Evolutionary conservation across 1,284 basidiomycete species (phyloP).

Genomic region (Phenoliferia sp.): DNA sequence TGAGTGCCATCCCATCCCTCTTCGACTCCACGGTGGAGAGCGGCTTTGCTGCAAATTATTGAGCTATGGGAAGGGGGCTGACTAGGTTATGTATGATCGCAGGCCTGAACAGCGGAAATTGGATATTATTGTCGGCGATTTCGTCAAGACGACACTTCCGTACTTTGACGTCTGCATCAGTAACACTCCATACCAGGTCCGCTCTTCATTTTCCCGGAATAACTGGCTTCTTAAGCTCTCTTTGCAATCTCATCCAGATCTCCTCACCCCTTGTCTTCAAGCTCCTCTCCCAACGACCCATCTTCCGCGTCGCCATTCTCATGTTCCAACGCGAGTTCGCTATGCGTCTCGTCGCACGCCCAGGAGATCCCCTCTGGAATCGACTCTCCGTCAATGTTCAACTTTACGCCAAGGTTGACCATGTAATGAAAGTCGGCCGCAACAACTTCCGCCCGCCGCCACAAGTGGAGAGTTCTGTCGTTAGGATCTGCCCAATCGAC

Average conservation of each 20-base stretch:
- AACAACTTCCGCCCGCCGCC: constrained; percentile 97
- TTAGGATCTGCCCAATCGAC: constrained; percentile 85
- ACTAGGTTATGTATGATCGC: constrained; percentile 8
- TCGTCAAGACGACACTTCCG: constrained; percentile 91
- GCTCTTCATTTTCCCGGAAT: background rate
- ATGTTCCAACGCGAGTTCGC: constrained; percentile 99
- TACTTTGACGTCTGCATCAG: constrained; percentile 99
- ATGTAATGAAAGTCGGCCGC: constrained; percentile 92
- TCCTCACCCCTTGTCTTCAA: constrained; percentile 97
- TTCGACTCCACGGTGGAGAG: background rate
- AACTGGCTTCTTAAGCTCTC: background rate
- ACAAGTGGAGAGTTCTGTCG: constrained; percentile 87
- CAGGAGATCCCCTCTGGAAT: constrained; percentile 85
- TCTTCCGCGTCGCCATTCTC: constrained; percentile 90
- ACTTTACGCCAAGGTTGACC: constrained; percentile 89
- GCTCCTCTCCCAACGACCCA: constrained; percentile 88
- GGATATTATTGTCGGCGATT: constrained; percentile 92
- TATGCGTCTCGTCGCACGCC: constrained; percentile 80
- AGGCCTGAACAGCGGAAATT: constrained; percentile 93
- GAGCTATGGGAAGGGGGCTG: background rate
- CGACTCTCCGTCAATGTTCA: constrained; percentile 94
- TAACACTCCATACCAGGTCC: constrained; percentile 91
- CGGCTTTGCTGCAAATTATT: no score
- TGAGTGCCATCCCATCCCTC: constrained; percentile 50
- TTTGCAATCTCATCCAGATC: constrained; percentile 53